Evolutionary conservation across 768 basidiomycete species (phyloP).

Genomic region (Hygrocybe punicea): DNA sequence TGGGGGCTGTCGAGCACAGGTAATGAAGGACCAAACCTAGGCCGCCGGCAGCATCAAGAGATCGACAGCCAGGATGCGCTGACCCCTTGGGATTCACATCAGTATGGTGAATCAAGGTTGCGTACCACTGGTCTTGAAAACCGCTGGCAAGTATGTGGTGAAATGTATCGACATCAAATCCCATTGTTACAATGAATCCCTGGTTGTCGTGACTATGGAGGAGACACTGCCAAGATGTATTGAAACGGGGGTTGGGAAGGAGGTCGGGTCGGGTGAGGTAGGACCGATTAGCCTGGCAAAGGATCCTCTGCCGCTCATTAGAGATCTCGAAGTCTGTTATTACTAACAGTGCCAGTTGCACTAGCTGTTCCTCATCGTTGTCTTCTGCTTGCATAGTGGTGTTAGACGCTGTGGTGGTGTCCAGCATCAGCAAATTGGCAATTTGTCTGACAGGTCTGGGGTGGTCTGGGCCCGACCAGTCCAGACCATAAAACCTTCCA

Average conservation of each 20-base stretch:
- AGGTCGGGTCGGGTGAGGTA: conserved; percentile 34
- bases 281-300: no score
- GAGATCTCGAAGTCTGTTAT: no score
- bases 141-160: conserved; percentile 27
- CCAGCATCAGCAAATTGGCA: no score
- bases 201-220: conserved; percentile 30
- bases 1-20: conserved; percentile 40
- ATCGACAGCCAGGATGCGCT: conserved; percentile 27
- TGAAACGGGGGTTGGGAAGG: conserved; percentile 29
- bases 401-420: no score
- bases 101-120: conserved; percentile 28
- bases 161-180: conserved; percentile 40
- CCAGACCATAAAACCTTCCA: no score
- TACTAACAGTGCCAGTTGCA: no score
- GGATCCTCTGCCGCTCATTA: no score
- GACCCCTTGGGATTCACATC: conserved; percentile 19
- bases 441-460: no score
- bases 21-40: conserved; percentile 43
- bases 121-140: conserved; percentile 29
- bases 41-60: conserved; percentile 40
- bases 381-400: no score
- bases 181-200: conserved; percentile 47
- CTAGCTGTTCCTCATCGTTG: no score
- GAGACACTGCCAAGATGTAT: conserved; percentile 38
- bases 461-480: no score